Evolutionary conservation across 1,284 basidiomycete species (phyloP).

Genomic region (Austroboletus novae-zelandiae): DNA sequence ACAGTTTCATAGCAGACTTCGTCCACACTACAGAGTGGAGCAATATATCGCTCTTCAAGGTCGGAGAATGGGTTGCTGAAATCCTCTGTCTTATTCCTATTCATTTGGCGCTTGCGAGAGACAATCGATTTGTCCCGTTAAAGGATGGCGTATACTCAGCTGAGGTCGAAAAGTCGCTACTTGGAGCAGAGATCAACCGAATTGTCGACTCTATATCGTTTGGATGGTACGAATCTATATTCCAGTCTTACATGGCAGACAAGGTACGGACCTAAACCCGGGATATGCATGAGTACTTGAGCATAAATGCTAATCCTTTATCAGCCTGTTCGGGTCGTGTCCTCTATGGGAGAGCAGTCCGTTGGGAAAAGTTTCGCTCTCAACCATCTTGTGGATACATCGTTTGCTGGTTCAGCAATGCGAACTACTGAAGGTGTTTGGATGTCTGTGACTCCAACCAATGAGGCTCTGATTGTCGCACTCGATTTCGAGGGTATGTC

Average conservation of each 20-base stretch:
- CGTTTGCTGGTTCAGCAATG: slow-evolving; percentile 67
- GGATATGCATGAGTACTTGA: slow-evolving; percentile 29
- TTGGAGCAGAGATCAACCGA: slow-evolving; percentile 55
- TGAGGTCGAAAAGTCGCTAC: slow-evolving; percentile 47
- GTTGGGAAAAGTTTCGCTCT: slow-evolving; percentile 62
- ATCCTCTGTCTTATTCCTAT: slow-evolving; percentile 63
- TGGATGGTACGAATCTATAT: slow-evolving; percentile 66
- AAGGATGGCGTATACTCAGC: slow-evolving; percentile 55
- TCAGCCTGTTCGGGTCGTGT: slow-evolving; percentile 61
- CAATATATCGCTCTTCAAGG: slow-evolving; percentile 38
- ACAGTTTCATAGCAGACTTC: slow-evolving; percentile 19
- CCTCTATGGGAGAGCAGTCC: slow-evolving; percentile 68
- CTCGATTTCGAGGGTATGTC: slow-evolving; percentile 59
- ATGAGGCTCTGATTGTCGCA: slow-evolving; percentile 52
- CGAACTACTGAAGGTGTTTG: slow-evolving; percentile 65
- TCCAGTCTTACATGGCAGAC: slow-evolving; percentile 58
- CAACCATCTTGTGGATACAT: slow-evolving; percentile 63
- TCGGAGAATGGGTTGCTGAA: slow-evolving; percentile 63
- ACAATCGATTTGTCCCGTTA: slow-evolving; percentile 59
- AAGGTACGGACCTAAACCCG: slow-evolving; percentile 37
- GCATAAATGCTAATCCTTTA: background rate
- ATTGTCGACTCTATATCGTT: slow-evolving; percentile 56
- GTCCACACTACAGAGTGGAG: background rate
- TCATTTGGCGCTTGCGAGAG: slow-evolving; percentile 55
- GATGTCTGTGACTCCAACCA: slow-evolving; percentile 65